Conservation (phyloP, 2,329 filamentous ascomycete species). For the Trichoderma polysporum region DNA sequence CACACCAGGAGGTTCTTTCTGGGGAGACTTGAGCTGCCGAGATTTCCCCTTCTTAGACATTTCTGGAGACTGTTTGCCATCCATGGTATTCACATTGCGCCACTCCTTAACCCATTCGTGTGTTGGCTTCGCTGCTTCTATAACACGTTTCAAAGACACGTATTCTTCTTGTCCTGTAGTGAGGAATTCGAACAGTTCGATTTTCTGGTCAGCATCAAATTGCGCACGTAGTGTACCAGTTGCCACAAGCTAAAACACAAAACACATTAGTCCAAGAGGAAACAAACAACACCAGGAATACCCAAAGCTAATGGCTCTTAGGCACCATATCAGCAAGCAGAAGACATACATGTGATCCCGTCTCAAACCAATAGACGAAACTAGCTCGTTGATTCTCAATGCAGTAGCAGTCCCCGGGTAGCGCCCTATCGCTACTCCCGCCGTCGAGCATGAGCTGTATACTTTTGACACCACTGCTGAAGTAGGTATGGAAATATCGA, state of each 20-base stretch:
- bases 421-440: constrained; percentile 52
- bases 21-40: constrained; percentile 59
- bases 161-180: constrained; percentile 79
- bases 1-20: constrained; percentile 57
- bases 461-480: constrained; percentile 78
- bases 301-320: not conserved
- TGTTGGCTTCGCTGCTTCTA: constrained; percentile 60
- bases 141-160: constrained; percentile 66
- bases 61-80: constrained; percentile 61
- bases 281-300: not conserved
- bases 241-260: constrained; percentile 62
- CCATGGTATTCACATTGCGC: constrained; percentile 57
- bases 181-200: constrained; percentile 82
- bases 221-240: constrained; percentile 75
- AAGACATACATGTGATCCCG: constrained; percentile 71
- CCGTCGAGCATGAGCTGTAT: constrained; percentile 85
- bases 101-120: constrained; percentile 67
- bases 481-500: constrained; percentile 87
- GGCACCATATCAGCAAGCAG: not conserved
- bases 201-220: constrained; percentile 75
- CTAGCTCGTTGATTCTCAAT: constrained; percentile 76
- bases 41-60: constrained; percentile 66
- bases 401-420: constrained; percentile 65
- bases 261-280: constrained; percentile 29
- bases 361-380: constrained; percentile 86